phyloP scores from a whole-genome alignment of 78 protist species.

The Dictyostelium discoideum region DNA sequence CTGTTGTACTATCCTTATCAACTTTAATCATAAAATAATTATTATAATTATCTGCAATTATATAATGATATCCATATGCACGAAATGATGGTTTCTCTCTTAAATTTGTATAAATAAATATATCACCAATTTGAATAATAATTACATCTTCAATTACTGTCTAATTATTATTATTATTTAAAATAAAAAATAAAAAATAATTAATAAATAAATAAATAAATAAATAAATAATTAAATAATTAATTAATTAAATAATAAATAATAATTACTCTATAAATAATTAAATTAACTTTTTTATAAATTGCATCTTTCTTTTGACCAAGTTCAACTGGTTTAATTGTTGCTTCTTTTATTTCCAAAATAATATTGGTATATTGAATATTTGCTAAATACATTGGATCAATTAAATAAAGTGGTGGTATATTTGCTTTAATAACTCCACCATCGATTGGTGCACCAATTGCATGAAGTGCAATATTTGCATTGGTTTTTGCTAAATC shows the following conservation, averaged over 20 bases:
- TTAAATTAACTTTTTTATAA: neutral
- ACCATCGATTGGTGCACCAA: constrained; percentile 7
- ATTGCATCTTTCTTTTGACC: constrained; percentile 33
- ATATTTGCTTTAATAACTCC: constrained; percentile 11
- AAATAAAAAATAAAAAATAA: neutral
- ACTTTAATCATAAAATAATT: constrained; percentile 21
- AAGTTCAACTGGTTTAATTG: neutral
- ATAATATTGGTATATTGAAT: constrained; percentile 49
- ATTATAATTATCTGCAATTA: constrained; percentile 39
- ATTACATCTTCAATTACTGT: constrained; percentile 34
- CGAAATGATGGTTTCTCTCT: constrained; percentile 48
- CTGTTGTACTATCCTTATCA: neutral
- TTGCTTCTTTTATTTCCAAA: constrained; percentile 13
- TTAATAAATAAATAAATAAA: neutral
- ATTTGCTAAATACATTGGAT: constrained; percentile 40
- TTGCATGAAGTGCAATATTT: constrained; percentile 40
- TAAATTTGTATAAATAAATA: constrained; percentile 50
- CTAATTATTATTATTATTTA: neutral
- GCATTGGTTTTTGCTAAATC: constrained; percentile 18
- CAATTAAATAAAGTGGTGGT: neutral
- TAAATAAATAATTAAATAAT: neutral
- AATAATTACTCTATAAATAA: constrained; percentile 24
- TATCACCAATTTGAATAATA: constrained; percentile 29
- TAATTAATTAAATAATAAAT: neutral
- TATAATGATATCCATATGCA: constrained; percentile 33